These are phyloP conservation scores for Pseudotulostoma volvatum DNA, from an alignment of 495 filamentous ascomycete genomes.

Conservation along the genomic window DNA sequence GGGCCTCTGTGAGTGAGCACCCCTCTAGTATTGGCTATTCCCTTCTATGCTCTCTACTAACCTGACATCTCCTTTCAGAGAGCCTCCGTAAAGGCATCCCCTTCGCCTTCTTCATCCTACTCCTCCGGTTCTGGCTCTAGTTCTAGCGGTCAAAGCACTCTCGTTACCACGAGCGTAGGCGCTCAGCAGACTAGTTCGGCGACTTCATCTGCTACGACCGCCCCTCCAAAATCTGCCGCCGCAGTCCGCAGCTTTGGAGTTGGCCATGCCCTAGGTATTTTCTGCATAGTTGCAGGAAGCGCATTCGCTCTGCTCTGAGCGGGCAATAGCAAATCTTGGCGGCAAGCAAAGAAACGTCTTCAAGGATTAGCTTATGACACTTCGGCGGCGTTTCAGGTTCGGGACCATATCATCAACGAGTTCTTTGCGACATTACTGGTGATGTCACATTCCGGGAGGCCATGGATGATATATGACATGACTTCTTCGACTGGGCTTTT, in stretches of 20 bases:
- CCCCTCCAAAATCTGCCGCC: constrained; percentile 10
- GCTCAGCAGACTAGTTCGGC: neutral
- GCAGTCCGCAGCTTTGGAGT: constrained; percentile 4
- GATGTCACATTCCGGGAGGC: too few species aligned
- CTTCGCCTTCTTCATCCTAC: constrained; percentile 27
- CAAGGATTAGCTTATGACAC: too few species aligned
- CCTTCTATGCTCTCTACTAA: constrained; percentile 5
- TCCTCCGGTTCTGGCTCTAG: constrained; percentile 27
- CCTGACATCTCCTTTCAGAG: constrained; percentile 6
- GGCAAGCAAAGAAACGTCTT: too few species aligned
- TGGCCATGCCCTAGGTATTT: constrained; percentile 5
- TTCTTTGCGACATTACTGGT: too few species aligned
- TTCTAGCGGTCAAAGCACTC: neutral
- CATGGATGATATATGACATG: too few species aligned
- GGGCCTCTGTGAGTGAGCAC: constrained; percentile 38
- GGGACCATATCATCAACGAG: too few species aligned
- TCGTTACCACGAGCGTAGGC: neutral
- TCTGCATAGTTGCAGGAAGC: constrained; percentile 11
- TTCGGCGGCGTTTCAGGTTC: too few species aligned
- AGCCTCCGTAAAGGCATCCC: constrained; percentile 35
- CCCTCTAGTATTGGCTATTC: constrained; percentile 11
- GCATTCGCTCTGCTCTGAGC: too few species aligned
- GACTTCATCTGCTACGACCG: constrained; percentile 1
- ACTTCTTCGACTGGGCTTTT: too few species aligned
- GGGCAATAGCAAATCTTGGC: too few species aligned